phyloP scores from a whole-genome alignment of 352 stramenopile genomes.

The Phytophthora sansomeana region DNA sequence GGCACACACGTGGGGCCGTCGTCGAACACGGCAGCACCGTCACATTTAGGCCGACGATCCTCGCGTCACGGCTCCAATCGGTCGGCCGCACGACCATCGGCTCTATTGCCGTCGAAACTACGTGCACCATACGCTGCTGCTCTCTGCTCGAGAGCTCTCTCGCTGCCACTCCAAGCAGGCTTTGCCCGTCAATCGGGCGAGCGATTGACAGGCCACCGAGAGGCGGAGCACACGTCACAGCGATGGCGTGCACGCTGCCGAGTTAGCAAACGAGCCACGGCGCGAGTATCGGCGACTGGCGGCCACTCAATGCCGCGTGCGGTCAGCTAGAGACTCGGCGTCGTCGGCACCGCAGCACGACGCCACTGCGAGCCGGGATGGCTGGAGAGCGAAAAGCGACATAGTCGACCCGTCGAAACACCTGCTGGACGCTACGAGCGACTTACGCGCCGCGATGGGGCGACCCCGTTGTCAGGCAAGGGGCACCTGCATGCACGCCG shows the following conservation, averaged over 20 bases:
- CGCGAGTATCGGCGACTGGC: slow-evolving; percentile 15
- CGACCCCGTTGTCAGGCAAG: not conserved
- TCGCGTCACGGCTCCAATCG: slow-evolving; percentile 11
- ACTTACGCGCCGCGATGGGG: not conserved
- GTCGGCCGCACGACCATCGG: not conserved
- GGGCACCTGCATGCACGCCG: not conserved
- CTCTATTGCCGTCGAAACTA: too few species aligned
- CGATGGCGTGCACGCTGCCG: slow-evolving; percentile 17
- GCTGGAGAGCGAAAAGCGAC: slow-evolving; percentile 27
- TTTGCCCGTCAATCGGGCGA: slow-evolving; percentile 4
- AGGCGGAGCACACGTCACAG: slow-evolving; percentile 32
- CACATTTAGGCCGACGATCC: slow-evolving; percentile 12
- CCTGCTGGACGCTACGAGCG: slow-evolving; percentile 8
- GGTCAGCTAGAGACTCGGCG: slow-evolving; percentile 24
- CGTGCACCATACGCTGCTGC: too few species aligned
- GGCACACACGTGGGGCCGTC: not conserved
- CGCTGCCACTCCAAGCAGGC: slow-evolving; percentile 18
- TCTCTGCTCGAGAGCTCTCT: not conserved
- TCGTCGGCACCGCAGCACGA: slow-evolving; percentile 20
- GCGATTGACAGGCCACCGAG: slow-evolving; percentile 28
- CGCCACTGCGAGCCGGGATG: too few species aligned
- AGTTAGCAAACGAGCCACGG: slow-evolving; percentile 27
- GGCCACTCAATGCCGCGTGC: slow-evolving; percentile 22
- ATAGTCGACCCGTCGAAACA: slow-evolving; percentile 28
- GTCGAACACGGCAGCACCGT: not conserved